A percentile compares a stretch with the other conserved stretches of the same genome.
phyloP scores from a whole-genome alignment of 140 eudicot genomes.

The Senecio squalidus region DNA sequence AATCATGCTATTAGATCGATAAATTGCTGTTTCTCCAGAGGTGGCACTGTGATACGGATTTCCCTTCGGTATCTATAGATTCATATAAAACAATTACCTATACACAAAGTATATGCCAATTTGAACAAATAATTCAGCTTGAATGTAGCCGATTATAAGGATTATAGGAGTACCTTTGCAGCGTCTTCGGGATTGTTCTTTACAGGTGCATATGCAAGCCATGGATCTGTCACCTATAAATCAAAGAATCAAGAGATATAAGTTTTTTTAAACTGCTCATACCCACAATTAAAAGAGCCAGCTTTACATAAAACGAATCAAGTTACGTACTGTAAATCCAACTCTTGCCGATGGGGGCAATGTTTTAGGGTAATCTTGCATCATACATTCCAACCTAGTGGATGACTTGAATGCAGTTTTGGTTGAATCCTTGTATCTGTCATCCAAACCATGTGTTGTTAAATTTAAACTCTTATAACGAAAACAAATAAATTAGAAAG shows the following conservation, averaged over 20 bases:
- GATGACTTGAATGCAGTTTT: constrained; percentile 89
- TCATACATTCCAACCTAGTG: constrained; percentile 97
- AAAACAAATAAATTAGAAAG: neutral
- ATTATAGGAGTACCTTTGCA: constrained; percentile 52
- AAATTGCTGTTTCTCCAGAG: constrained; percentile 93
- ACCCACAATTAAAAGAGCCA: neutral
- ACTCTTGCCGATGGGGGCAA: constrained; percentile 93
- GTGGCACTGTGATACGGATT: constrained; percentile 99
- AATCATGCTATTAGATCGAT: constrained; percentile 77
- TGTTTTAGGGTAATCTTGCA: constrained; percentile 98
- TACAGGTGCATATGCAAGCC: constrained; percentile 99
- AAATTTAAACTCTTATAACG: neutral
- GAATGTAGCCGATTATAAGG: neutral
- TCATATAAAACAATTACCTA: neutral
- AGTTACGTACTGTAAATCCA: constrained; percentile 85
- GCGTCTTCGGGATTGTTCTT: constrained; percentile 99
- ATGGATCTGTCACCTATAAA: constrained; percentile 75
- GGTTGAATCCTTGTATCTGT: constrained; percentile 50
- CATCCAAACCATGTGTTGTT: constrained; percentile 10
- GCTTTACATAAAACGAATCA: neutral
- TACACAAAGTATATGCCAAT: neutral
- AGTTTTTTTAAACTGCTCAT: neutral
- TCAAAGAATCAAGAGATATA: too few relatives aligned
- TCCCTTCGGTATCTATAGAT: constrained; percentile 80
- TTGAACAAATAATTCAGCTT: neutral